phyloP scores from a whole-genome alignment of 148 eudicot genomes.

The Beta vulgaris region DNA sequence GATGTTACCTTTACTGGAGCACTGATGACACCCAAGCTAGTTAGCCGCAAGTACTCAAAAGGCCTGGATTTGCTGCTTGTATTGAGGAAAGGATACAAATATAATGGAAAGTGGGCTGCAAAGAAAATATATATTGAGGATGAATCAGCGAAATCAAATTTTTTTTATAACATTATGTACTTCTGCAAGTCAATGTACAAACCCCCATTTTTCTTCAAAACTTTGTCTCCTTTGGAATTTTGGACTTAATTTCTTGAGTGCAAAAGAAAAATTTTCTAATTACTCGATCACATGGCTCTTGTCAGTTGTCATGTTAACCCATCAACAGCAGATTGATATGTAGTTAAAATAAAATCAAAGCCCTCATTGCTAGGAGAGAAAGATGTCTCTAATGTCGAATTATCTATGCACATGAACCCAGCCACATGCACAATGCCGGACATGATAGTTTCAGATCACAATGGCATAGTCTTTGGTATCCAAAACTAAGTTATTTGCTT shows the following conservation, averaged over 20 bases:
- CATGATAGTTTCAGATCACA: neutral
- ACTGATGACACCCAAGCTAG: conserved; percentile 94
- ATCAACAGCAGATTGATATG: neutral
- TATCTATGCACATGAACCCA: neutral
- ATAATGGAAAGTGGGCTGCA: conserved; percentile 95
- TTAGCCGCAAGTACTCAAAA: conserved; percentile 94
- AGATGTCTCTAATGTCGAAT: neutral
- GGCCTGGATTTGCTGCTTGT: conserved; percentile 96
- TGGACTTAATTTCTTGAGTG: no score
- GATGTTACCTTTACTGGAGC: conserved; percentile 81
- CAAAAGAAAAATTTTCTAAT: neutral
- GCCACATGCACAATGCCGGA: neutral
- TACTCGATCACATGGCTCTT: neutral
- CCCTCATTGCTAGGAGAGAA: neutral
- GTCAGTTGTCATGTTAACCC: neutral
- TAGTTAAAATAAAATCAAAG: neutral
- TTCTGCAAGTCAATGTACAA: neutral
- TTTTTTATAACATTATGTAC: neutral
- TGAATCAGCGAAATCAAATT: neutral
- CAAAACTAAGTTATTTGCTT: neutral
- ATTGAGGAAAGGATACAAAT: conserved; percentile 92
- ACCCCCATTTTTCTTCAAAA: neutral
- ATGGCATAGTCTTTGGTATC: no score
- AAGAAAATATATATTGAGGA: conserved; percentile 20
- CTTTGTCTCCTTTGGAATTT: neutral